These are phyloP conservation scores for Larix kaempferi DNA, from an alignment of 75 land plant species.

Conservation along the genomic window DNA sequence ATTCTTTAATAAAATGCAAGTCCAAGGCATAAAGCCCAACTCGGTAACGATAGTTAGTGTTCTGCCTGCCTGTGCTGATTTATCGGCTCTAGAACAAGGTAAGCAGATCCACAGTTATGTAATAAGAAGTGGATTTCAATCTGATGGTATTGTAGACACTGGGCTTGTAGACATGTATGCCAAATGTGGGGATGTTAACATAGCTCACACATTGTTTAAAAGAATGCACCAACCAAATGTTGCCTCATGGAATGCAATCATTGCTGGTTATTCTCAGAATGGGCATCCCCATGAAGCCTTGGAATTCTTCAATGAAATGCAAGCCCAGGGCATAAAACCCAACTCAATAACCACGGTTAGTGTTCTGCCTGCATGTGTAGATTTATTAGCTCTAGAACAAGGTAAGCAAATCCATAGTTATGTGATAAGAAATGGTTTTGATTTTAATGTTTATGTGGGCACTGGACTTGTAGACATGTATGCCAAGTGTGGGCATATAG, in stretches of 20 bases:
- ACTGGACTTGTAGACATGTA: slow-evolving; percentile 23
- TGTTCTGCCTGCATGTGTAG: slow-evolving; percentile 16
- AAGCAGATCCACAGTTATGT: too few relatives aligned
- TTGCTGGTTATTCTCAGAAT: slow-evolving; percentile 12
- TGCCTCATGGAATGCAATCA: neutral
- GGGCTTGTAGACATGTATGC: too few relatives aligned
- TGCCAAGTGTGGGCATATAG: slow-evolving; percentile 19
- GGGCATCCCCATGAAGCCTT: neutral
- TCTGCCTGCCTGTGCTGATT: too few relatives aligned
- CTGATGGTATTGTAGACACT: too few relatives aligned
- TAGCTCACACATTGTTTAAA: slow-evolving; percentile 12
- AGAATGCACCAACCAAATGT: slow-evolving; percentile 12
- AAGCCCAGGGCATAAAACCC: neutral
- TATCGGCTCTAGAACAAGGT: too few relatives aligned
- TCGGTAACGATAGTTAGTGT: too few relatives aligned
- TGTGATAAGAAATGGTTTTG: slow-evolving; percentile 15
- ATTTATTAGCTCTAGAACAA: slow-evolving; percentile 13
- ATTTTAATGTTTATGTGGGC: slow-evolving; percentile 6
- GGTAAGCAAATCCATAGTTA: slow-evolving; percentile 16
- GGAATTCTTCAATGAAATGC: neutral
- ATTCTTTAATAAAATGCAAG: too few relatives aligned
- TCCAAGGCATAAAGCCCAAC: too few relatives aligned
- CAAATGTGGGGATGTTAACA: neutral
- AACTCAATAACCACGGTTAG: neutral
- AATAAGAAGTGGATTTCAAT: too few relatives aligned